phyloP scores from a whole-genome alignment of 2,329 filamentous ascomycete genomes.

The Monilinia polystroma region DNA sequence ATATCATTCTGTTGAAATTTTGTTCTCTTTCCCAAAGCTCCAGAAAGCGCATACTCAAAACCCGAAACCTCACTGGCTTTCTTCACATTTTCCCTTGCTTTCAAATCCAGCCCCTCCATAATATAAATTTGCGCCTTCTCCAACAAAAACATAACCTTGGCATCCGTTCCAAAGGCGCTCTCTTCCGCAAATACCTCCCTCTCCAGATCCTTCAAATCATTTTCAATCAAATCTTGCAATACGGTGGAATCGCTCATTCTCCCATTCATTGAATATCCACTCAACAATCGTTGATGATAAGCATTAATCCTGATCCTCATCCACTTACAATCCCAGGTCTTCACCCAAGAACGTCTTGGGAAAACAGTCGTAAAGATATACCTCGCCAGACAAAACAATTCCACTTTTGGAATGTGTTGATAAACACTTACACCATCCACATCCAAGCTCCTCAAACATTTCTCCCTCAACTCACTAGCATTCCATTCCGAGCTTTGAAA shows the following conservation, averaged over 20 bases:
- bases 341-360: slow-evolving; percentile 32
- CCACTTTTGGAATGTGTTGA: slow-evolving; percentile 76
- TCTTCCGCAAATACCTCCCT: slow-evolving; percentile 44
- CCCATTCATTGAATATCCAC: slow-evolving; percentile 32
- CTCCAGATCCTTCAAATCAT: slow-evolving; percentile 53
- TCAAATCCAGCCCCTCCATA: slow-evolving; percentile 76
- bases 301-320: slow-evolving; percentile 66
- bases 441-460: slow-evolving; percentile 68
- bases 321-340: slow-evolving; percentile 45
- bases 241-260: slow-evolving; percentile 55
- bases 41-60: slow-evolving; percentile 80
- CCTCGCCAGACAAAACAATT: slow-evolving; percentile 75
- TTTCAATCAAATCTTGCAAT: slow-evolving; percentile 60
- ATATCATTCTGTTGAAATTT: slow-evolving; percentile 75
- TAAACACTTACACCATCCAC: slow-evolving; percentile 87
- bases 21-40: slow-evolving; percentile 81
- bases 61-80: slow-evolving; percentile 64
- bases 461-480: slow-evolving; percentile 43
- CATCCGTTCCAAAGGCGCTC: slow-evolving; percentile 45
- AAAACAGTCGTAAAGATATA: slow-evolving; percentile 47
- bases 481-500: slow-evolving; percentile 35
- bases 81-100: slow-evolving; percentile 69
- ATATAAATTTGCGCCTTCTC: slow-evolving; percentile 83
- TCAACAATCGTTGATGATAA: slow-evolving; percentile 65
- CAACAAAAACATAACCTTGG: slow-evolving; percentile 70